Percentiles rank a stretch among this genome's conserved stretches.
Conservation (phyloP, 1,139 yeast species). For the Lodderomyces orthopsilosis region DNA sequence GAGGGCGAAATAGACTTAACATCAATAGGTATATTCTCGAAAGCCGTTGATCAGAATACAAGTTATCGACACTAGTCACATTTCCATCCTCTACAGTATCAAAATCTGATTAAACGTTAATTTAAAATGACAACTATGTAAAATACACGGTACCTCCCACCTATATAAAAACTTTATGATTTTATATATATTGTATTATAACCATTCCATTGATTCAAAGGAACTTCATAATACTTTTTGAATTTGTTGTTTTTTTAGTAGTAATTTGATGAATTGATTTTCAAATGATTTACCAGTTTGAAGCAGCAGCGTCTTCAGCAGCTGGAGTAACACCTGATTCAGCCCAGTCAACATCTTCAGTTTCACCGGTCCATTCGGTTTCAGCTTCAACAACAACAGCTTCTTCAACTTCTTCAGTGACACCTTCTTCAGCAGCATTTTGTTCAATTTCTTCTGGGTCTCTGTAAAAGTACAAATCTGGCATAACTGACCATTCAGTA, state of each 20-base stretch:
- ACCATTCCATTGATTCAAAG: not conserved
- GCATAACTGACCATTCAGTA: constrained; percentile 98
- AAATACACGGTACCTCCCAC: constrained; percentile 14
- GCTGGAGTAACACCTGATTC: constrained; percentile 66
- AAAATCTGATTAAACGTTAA: constrained; percentile 3
- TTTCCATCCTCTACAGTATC: not conserved
- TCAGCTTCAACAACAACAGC: constrained; percentile 51
- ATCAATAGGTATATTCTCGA: no score
- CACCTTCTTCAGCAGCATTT: constrained; percentile 66
- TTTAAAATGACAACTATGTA: constrained; percentile 13
- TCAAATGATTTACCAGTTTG: constrained; percentile 39
- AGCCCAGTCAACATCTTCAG: constrained; percentile 64
- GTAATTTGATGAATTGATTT: constrained; percentile 8
- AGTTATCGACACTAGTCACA: no score
- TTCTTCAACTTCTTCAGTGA: constrained; percentile 49
- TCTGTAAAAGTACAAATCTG: constrained; percentile 99
- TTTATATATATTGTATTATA: constrained; percentile 2
- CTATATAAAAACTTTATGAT: constrained; percentile 4
- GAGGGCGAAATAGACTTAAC: no score
- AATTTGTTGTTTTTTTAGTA: not conserved
- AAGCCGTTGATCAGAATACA: no score
- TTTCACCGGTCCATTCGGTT: constrained; percentile 55
- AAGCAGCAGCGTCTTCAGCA: constrained; percentile 76
- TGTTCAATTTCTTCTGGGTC: constrained; percentile 99
- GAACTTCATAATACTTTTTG: not conserved